Percentiles rank a stretch among this genome's conserved stretches.
phyloP scores from a whole-genome alignment of 129 eudicot genomes.

The Heracleum sosnowskyi region DNA sequence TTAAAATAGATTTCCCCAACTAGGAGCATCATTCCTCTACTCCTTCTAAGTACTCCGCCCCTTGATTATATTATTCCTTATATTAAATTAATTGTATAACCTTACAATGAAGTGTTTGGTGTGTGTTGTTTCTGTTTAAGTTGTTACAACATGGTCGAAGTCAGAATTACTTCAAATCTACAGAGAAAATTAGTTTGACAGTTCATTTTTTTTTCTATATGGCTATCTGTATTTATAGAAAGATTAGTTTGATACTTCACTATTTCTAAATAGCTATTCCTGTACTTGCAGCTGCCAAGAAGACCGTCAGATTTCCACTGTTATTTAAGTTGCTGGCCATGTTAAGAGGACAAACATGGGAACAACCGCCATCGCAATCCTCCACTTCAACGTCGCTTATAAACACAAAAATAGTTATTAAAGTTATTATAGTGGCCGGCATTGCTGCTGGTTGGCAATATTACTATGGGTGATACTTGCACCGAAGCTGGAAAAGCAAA shows the following conservation, averaged over 20 bases:
- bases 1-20: background rate
- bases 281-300: conserved; percentile 44
- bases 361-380: conserved; percentile 33
- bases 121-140: background rate
- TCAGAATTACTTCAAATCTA: background rate
- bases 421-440: conserved; percentile 45
- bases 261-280: background rate
- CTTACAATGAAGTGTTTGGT: background rate
- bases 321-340: conserved; percentile 54
- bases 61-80: background rate
- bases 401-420: conserved; percentile 46
- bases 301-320: conserved; percentile 28
- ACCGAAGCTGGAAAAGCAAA: conserved; percentile 6
- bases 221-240: background rate
- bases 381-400: conserved; percentile 30
- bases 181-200: background rate
- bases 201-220: background rate
- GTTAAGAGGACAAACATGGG: conserved; percentile 60
- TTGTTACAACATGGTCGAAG: background rate
- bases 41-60: background rate
- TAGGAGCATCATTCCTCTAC: background rate
- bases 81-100: background rate
- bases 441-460: conserved; percentile 71
- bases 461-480: conserved; percentile 41
- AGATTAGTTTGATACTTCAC: background rate